Percentiles rank a stretch among this genome's conserved stretches.
These are phyloP conservation scores for Delitschia confertaspora DNA, from an alignment of 495 filamentous ascomycete genomes.

Conservation along the genomic window DNA sequence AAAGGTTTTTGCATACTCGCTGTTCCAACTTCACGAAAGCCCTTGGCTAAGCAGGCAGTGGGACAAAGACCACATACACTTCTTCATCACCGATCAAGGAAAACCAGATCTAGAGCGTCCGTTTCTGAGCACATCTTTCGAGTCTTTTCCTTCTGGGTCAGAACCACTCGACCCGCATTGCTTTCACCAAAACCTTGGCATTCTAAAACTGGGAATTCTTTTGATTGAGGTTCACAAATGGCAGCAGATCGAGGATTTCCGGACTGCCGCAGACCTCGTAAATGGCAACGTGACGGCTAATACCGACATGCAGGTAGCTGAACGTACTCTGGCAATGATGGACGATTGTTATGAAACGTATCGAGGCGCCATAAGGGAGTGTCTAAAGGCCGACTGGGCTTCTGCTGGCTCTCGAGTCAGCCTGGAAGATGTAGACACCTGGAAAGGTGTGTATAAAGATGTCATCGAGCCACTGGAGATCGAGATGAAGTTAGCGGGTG, in stretches of 20 bases:
- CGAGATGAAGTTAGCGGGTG: too few species aligned
- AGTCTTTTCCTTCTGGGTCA: too few species aligned
- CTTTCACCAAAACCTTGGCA: slow-evolving; percentile 3
- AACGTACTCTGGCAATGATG: background rate
- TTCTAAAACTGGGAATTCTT: slow-evolving; percentile 10
- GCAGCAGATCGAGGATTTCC: slow-evolving; percentile 3
- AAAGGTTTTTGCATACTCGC: slow-evolving; percentile 5
- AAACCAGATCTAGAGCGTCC: background rate
- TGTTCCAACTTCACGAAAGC: slow-evolving; percentile 3
- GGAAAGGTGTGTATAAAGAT: slow-evolving; percentile 5
- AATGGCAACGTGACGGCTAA: slow-evolving; percentile 7
- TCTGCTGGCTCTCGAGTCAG: background rate
- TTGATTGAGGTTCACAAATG: slow-evolving; percentile 5
- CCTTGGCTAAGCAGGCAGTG: slow-evolving; percentile 6
- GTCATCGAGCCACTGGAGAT: slow-evolving; percentile 4
- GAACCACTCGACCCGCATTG: too few species aligned
- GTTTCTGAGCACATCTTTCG: too few species aligned
- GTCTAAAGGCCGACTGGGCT: slow-evolving; percentile 4
- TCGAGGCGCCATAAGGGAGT: slow-evolving; percentile 1
- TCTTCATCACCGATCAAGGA: slow-evolving; percentile 1
- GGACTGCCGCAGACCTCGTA: slow-evolving; percentile 2
- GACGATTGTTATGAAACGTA: slow-evolving; percentile 5
- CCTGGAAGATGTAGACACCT: slow-evolving; percentile 2
- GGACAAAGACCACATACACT: slow-evolving; percentile 12
- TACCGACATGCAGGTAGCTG: slow-evolving; percentile 6